Evolutionary conservation across 1,139 yeast genomes (phyloP).

Genomic region (Pichia sp.): DNA sequence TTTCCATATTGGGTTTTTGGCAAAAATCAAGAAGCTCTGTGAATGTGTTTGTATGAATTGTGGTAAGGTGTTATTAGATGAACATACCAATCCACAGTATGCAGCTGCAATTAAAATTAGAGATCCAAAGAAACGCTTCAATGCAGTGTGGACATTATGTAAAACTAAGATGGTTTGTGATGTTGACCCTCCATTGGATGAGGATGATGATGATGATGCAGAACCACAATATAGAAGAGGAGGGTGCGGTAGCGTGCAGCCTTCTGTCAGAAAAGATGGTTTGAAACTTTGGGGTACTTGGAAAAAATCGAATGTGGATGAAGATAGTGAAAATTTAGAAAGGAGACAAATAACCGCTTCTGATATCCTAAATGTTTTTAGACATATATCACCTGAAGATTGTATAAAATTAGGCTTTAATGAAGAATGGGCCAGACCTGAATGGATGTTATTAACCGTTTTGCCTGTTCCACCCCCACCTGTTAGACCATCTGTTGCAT

Average conservation of each 20-base stretch:
- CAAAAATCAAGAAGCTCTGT: slow-evolving; percentile 89
- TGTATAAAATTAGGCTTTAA: slow-evolving; percentile 79
- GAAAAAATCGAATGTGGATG: slow-evolving; percentile 78
- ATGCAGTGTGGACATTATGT: slow-evolving; percentile 92
- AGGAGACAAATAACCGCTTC: slow-evolving; percentile 82
- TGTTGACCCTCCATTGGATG: slow-evolving; percentile 73
- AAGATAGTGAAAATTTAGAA: slow-evolving; percentile 87
- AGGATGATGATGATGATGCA: slow-evolving; percentile 29
- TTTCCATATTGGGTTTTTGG: slow-evolving; percentile 91
- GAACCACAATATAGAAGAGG: slow-evolving; percentile 58
- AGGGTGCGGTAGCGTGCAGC: slow-evolving; percentile 98
- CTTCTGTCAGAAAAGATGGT: slow-evolving; percentile 93
- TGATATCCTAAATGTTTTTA: slow-evolving; percentile 86
- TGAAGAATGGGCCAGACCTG: slow-evolving; percentile 97
- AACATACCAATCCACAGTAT: slow-evolving; percentile 68
- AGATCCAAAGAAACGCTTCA: slow-evolving; percentile 93
- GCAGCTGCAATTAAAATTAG: slow-evolving; percentile 84
- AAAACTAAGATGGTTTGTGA: slow-evolving; percentile 95
- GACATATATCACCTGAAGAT: slow-evolving; percentile 84
- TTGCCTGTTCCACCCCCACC: slow-evolving; percentile 99
- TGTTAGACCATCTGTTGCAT: slow-evolving; percentile 96
- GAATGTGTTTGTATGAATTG: slow-evolving; percentile 99
- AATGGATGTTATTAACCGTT: slow-evolving; percentile 96
- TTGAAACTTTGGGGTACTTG: slow-evolving; percentile 94
- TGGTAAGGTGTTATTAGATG: slow-evolving; percentile 88